Evolutionary conservation across 306 rosid genomes (phyloP).

Genomic region (Aeschynomene evenia): DNA sequence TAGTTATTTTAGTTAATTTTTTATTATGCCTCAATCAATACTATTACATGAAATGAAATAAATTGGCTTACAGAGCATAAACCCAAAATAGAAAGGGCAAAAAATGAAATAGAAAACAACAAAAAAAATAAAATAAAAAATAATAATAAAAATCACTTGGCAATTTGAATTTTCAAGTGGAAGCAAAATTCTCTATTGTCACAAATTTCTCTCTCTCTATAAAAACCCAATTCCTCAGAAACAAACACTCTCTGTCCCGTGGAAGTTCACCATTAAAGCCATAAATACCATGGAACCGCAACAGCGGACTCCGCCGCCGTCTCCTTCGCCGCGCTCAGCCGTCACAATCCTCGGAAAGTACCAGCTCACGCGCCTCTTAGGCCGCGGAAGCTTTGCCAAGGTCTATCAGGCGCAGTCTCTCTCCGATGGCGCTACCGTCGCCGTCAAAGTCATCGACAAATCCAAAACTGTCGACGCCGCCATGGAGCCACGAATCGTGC

Average conservation of each 20-base stretch:
- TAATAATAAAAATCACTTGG: background rate
- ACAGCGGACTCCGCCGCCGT: slow-evolving; percentile 12
- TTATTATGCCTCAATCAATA: too few relatives aligned
- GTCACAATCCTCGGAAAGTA: slow-evolving; percentile 61
- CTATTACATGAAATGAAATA: too few relatives aligned
- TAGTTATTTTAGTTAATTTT: too few relatives aligned
- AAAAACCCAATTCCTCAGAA: background rate
- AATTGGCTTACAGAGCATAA: too few relatives aligned
- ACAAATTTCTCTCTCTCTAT: background rate
- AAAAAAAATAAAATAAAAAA: background rate
- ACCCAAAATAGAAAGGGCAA: too few relatives aligned
- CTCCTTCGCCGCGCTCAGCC: background rate
- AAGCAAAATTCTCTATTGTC: background rate
- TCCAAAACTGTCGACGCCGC: slow-evolving; percentile 44
- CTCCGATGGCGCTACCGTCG: slow-evolving; percentile 48
- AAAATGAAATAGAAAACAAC: too few relatives aligned
- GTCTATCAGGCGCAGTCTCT: slow-evolving; percentile 63
- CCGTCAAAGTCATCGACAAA: slow-evolving; percentile 81
- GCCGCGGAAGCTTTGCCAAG: slow-evolving; percentile 85
- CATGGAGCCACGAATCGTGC: slow-evolving; percentile 66
- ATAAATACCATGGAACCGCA: slow-evolving; percentile 49
- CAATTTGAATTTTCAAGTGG: background rate
- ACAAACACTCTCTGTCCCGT: background rate
- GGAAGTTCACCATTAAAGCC: background rate
- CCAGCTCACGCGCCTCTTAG: slow-evolving; percentile 52